Evolutionary conservation across 345 rosid species (phyloP).

Genomic region (Salix exigua): DNA sequence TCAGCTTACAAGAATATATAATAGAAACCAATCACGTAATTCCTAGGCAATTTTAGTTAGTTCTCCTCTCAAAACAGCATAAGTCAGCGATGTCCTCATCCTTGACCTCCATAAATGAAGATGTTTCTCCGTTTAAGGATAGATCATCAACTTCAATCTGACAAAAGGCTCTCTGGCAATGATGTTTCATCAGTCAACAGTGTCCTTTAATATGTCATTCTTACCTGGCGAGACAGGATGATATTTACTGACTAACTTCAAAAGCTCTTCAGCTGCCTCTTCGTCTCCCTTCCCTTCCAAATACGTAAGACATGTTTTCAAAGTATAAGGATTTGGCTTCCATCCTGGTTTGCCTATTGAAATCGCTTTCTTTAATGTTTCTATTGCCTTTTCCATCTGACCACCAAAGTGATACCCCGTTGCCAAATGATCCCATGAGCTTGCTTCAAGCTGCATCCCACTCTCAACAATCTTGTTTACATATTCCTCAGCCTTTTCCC

Average conservation of each 20-base stretch:
- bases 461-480: slow-evolving; percentile 27
- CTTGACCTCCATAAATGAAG: not conserved
- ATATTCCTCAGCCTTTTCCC: slow-evolving; percentile 52
- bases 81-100: slow-evolving; percentile 3
- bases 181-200: not conserved
- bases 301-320: slow-evolving; percentile 21
- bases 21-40: too few species aligned
- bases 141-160: slow-evolving; percentile 10
- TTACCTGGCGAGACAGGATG: not conserved
- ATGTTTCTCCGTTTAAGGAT: not conserved
- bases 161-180: not conserved
- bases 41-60: too few species aligned
- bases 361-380: slow-evolving; percentile 38
- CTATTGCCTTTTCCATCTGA: slow-evolving; percentile 44
- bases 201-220: not conserved
- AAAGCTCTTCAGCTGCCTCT: slow-evolving; percentile 16
- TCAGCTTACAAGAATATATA: too few species aligned
- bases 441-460: slow-evolving; percentile 27
- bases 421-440: slow-evolving; percentile 42
- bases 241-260: slow-evolving; percentile 7
- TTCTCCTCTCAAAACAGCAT: too few species aligned
- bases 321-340: slow-evolving; percentile 13
- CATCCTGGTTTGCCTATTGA: slow-evolving; percentile 20
- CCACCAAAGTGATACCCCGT: slow-evolving; percentile 29
- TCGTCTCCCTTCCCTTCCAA: slow-evolving; percentile 21